Evolutionary conservation across 2,329 filamentous ascomycete species (phyloP).

Genomic region (Diplodia seriata): DNA sequence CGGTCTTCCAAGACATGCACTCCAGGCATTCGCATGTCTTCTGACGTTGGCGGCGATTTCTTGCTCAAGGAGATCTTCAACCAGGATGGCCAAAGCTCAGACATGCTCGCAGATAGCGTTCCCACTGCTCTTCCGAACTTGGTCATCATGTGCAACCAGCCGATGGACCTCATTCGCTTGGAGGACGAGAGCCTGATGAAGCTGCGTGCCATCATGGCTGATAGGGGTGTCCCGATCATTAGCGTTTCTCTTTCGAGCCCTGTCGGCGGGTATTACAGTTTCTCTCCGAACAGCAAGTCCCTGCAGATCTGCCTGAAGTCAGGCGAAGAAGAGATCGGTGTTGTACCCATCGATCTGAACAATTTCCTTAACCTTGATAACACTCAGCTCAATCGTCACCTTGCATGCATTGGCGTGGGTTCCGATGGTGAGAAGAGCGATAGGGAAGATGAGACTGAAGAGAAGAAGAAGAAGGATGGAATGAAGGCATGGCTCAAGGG

Average conservation of each 20-base stretch:
- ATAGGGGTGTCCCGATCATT: constrained; percentile 41
- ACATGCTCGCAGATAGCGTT: constrained; percentile 20
- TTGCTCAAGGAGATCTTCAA: constrained; percentile 25
- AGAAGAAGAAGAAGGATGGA: constrained; percentile 9
- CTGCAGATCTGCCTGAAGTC: constrained; percentile 45
- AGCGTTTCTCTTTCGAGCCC: constrained; percentile 39
- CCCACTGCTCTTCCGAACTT: constrained; percentile 25
- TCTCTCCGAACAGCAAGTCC: constrained; percentile 37
- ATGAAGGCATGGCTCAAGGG: neutral
- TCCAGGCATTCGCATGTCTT: constrained; percentile 41
- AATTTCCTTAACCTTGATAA: constrained; percentile 45
- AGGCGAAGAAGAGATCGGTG: constrained; percentile 32
- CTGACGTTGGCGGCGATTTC: constrained; percentile 23
- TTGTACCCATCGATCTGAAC: constrained; percentile 44
- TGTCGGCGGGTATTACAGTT: constrained; percentile 31
- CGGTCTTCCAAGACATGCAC: constrained; percentile 8
- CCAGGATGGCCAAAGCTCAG: constrained; percentile 11
- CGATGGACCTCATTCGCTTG: constrained; percentile 10
- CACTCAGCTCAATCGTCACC: constrained; percentile 48
- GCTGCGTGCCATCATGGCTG: constrained; percentile 39
- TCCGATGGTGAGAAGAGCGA: constrained; percentile 7
- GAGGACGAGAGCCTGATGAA: constrained; percentile 7
- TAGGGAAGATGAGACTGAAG: constrained; percentile 1
- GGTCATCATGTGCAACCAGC: constrained; percentile 19
- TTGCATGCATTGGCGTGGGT: constrained; percentile 41